Conservation (phyloP, 768 basidiomycete genomes). For the Lanmaoa rubissima region DNA sequence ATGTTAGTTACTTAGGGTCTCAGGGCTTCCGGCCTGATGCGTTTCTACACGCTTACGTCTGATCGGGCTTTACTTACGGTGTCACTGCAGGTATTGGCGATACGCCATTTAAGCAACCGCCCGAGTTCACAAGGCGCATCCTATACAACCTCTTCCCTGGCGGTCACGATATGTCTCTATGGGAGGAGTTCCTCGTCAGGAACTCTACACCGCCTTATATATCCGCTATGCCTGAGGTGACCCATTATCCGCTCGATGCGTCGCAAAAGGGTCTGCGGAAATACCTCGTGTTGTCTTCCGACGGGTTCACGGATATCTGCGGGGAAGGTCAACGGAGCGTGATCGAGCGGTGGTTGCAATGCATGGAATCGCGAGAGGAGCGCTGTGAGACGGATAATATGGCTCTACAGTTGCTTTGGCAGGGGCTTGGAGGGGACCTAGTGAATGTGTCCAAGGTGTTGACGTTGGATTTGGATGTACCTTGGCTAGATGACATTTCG, state of each 20-base stretch:
- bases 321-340: constrained; percentile 46
- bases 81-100: constrained; percentile 57
- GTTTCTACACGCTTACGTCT: constrained; percentile 9
- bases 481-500: constrained; percentile 69
- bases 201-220: constrained; percentile 68
- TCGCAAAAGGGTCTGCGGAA: constrained; percentile 33
- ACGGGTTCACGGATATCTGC: constrained; percentile 65
- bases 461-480: constrained; percentile 61
- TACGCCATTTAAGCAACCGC: constrained; percentile 72
- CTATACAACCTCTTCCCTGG: constrained; percentile 66
- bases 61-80: constrained; percentile 1
- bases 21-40: constrained; percentile 5
- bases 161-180: constrained; percentile 55
- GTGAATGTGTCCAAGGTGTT: constrained; percentile 54
- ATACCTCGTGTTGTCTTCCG: constrained; percentile 63
- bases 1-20: constrained; percentile 45
- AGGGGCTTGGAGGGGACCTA: constrained; percentile 55
- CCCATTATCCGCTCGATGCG: constrained; percentile 47
- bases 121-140: constrained; percentile 62
- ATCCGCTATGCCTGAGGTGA: constrained; percentile 60
- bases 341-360: constrained; percentile 51
- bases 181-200: constrained; percentile 66
- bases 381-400: constrained; percentile 37
- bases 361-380: constrained; percentile 34
- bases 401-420: constrained; percentile 57